Percentiles rank a stretch among this genome's conserved stretches.
Conservation (phyloP, 176 grass and related monocot genomes). For the Eragrostis curvula region DNA sequence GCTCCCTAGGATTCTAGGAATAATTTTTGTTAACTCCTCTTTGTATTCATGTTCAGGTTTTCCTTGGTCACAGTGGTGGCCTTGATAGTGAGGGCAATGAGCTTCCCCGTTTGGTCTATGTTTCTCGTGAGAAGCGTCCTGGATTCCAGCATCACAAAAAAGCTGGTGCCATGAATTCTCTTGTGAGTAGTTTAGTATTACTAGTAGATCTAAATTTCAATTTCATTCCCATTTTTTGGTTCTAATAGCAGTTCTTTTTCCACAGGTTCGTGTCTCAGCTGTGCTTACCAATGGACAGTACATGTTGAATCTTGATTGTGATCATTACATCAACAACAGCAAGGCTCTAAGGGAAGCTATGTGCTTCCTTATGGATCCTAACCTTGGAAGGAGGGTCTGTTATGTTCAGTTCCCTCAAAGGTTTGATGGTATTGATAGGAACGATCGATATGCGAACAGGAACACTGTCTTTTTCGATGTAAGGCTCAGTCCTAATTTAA, state of each 20-base stretch:
- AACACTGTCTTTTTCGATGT: slow-evolving; percentile 99
- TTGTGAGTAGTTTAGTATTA: slow-evolving; percentile 70
- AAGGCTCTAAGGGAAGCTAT: slow-evolving; percentile 97
- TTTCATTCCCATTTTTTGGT: slow-evolving; percentile 39
- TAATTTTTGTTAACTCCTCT: slow-evolving; percentile 39
- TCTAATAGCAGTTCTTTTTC: slow-evolving; percentile 37
- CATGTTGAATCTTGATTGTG: slow-evolving; percentile 99
- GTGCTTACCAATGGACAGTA: slow-evolving; percentile 98
- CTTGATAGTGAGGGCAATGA: slow-evolving; percentile 98
- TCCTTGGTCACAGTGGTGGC: slow-evolving; percentile 99
- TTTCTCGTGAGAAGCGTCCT: slow-evolving; percentile 99
- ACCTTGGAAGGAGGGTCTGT: slow-evolving; percentile 93
- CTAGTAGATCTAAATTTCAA: slow-evolving; percentile 23
- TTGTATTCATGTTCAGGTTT: slow-evolving; percentile 75
- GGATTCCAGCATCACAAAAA: slow-evolving; percentile 99
- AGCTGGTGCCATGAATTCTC: slow-evolving; percentile 99
- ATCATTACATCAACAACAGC: slow-evolving; percentile 99
- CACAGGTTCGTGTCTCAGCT: slow-evolving; percentile 96
- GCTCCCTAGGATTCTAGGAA: neutral
- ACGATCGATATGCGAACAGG: slow-evolving; percentile 98
- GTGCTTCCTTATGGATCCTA: slow-evolving; percentile 99
- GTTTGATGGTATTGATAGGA: slow-evolving; percentile 96
- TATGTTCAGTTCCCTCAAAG: slow-evolving; percentile 99
- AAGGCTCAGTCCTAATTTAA: slow-evolving; percentile 45
- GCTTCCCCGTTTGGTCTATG: slow-evolving; percentile 96